phyloP scores from a whole-genome alignment of 345 rosid species.

The Citrus medica region DNA sequence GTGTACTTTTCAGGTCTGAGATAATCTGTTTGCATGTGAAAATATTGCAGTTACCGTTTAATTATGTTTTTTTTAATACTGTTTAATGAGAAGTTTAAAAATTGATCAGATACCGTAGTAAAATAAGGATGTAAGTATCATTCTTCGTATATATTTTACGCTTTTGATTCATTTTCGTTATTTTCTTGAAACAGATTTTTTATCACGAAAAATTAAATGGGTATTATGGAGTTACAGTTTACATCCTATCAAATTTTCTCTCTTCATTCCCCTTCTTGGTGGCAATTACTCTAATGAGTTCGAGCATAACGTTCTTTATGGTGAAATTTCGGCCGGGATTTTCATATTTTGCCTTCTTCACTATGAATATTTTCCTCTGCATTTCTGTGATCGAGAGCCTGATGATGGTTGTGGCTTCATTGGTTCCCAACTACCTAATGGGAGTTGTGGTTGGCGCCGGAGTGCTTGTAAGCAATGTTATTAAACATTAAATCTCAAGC shows the following conservation, averaged over 20 bases:
- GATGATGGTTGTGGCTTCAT: conserved; percentile 84
- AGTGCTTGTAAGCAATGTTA: conserved; percentile 53
- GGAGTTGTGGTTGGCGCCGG: conserved; percentile 79
- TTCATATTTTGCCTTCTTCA: conserved; percentile 55
- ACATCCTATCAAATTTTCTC: conserved; percentile 62
- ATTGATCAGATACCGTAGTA: too few relatives aligned
- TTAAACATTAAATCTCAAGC: not conserved
- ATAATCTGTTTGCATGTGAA: too few relatives aligned
- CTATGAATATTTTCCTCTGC: conserved; percentile 58
- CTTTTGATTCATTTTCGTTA: not conserved
- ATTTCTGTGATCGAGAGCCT: conserved; percentile 78
- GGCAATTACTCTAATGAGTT: conserved; percentile 40
- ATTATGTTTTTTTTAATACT: too few relatives aligned
- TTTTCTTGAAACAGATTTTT: conserved; percentile 45
- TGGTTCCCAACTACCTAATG: conserved; percentile 83
- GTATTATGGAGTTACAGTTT: conserved; percentile 68
- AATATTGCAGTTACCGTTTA: too few relatives aligned
- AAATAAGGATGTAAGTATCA: too few relatives aligned
- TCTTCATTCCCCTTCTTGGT: conserved; percentile 75
- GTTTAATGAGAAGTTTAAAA: too few relatives aligned
- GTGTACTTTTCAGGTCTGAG: too few relatives aligned
- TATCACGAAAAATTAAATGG: conserved; percentile 66
- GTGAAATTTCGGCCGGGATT: conserved; percentile 66
- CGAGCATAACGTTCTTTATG: conserved; percentile 58
- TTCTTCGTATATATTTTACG: too few relatives aligned